These are phyloP conservation scores for Tetrapisispora pingtungensis DNA, from an alignment of 805 yeast genomes.

Conservation along the genomic window DNA sequence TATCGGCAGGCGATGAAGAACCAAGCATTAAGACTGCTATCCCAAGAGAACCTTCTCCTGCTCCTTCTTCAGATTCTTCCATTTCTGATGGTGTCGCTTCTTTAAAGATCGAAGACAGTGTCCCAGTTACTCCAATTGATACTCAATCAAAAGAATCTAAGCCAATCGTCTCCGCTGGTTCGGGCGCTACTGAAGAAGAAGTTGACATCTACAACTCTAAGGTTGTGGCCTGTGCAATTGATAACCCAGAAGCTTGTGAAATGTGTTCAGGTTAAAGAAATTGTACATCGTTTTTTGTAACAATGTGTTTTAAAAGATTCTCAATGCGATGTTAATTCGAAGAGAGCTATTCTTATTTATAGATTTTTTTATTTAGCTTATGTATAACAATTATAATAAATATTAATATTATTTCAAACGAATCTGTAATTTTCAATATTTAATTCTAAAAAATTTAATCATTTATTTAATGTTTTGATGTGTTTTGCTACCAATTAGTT, in stretches of 20 bases:
- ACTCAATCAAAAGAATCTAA: background rate
- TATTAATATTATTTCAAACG: no score
- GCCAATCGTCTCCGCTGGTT: constrained; percentile 16
- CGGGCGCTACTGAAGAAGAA: constrained; percentile 29
- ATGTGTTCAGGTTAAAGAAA: constrained; percentile 82
- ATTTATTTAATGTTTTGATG: no score
- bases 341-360: background rate
- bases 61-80: constrained; percentile 29
- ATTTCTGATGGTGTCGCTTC: constrained; percentile 36
- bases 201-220: constrained; percentile 78
- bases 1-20: constrained; percentile 7
- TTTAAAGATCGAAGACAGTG: constrained; percentile 23
- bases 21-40: constrained; percentile 8
- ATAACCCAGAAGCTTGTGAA: constrained; percentile 89
- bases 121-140: constrained; percentile 4
- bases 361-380: constrained; percentile 1
- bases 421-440: no score
- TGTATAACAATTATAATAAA: background rate
- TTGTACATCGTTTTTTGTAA: background rate
- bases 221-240: constrained; percentile 88
- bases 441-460: no score
- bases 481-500: no score
- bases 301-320: no score
- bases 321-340: no score
- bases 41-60: constrained; percentile 27